Percentiles rank a stretch among this genome's conserved stretches.
Evolutionary conservation across 2,329 filamentous ascomycete genomes (phyloP).

Genomic region (Pseudocercospora eumusae): DNA sequence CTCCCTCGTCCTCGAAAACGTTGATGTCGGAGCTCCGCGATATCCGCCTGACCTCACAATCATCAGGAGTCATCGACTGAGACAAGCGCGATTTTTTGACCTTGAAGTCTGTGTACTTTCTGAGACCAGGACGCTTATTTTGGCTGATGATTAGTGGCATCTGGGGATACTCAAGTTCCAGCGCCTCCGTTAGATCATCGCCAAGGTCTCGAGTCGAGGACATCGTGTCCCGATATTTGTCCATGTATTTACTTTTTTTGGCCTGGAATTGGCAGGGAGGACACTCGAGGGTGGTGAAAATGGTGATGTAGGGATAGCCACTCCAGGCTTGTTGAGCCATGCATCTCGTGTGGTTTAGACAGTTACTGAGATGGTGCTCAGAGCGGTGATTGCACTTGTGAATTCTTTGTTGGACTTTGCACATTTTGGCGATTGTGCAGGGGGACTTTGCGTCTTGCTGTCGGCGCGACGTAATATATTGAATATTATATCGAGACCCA

Average conservation of each 20-base stretch:
- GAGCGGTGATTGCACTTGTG: slow-evolving; percentile 2
- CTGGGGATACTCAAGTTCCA: background rate
- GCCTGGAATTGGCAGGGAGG: slow-evolving; percentile 1
- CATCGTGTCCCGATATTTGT: background rate
- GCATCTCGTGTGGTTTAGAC: background rate
- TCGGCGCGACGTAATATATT: background rate
- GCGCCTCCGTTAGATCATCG: background rate
- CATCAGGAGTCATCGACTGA: background rate
- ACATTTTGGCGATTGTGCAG: slow-evolving; percentile 2
- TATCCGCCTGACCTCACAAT: background rate
- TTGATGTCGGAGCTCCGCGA: background rate
- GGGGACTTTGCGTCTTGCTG: background rate
- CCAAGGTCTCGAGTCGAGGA: background rate
- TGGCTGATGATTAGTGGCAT: background rate
- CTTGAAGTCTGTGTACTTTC: background rate
- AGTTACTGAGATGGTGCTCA: slow-evolving; percentile 2
- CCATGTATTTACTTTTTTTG: background rate
- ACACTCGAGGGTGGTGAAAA: background rate
- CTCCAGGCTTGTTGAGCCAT: background rate
- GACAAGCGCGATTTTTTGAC: background rate
- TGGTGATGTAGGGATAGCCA: background rate
- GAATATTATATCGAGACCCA: background rate
- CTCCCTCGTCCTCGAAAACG: background rate
- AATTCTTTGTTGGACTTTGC: slow-evolving; percentile 6
- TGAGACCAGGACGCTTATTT: background rate